These are phyloP conservation scores for Chlorella vulgaris DNA, from an alignment of 139 green algal genomes.

Conservation along the genomic window DNA sequence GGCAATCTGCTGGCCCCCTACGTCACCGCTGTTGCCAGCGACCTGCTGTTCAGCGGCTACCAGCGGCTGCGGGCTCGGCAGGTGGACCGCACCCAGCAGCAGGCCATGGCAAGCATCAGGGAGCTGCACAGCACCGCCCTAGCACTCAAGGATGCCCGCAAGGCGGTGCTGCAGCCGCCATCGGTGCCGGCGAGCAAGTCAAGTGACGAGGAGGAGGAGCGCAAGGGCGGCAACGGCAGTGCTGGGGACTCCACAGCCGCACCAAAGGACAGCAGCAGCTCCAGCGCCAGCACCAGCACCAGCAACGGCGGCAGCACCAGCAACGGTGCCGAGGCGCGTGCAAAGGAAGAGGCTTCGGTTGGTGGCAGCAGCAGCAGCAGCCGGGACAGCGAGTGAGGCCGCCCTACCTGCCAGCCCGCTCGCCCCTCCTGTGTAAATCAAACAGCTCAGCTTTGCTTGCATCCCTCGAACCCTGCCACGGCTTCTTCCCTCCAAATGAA, in stretches of 20 bases:
- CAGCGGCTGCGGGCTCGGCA: constrained; percentile 16
- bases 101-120: background rate
- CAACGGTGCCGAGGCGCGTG: background rate
- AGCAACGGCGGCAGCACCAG: background rate
- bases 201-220: background rate
- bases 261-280: background rate
- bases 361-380: no score
- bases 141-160: background rate
- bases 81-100: constrained; percentile 3
- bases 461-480: no score
- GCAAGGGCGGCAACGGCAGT: background rate
- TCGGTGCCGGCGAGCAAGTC: background rate
- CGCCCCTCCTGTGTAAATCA: no score
- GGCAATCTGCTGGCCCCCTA: constrained; percentile 38
- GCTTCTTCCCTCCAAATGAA: no score
- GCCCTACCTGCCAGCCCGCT: no score
- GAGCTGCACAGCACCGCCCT: constrained; percentile 12
- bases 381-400: no score
- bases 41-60: constrained; percentile 31
- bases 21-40: constrained; percentile 14
- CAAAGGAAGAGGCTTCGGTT: no score
- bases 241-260: background rate
- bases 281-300: background rate
- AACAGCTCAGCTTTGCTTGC: no score
- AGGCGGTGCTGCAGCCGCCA: background rate